A percentile compares a stretch with the other conserved stretches of the same genome.
These are phyloP conservation scores for Erigeron canadensis DNA, from an alignment of 129 eudicot genomes.

Conservation along the genomic window DNA sequence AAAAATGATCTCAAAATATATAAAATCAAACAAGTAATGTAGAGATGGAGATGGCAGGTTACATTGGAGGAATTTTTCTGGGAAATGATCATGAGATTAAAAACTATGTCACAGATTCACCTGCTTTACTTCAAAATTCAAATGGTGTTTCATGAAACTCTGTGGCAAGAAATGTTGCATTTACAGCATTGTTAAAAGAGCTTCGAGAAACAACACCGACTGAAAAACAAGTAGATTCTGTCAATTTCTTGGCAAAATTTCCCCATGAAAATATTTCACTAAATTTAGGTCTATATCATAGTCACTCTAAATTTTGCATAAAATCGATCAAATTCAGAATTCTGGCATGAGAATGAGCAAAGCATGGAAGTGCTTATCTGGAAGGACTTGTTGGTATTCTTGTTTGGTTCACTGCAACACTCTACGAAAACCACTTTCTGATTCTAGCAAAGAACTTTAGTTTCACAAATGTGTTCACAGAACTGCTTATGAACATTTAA, in stretches of 20 bases:
- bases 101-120: slow-evolving; percentile 47
- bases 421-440: slow-evolving; percentile 57
- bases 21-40: slow-evolving; percentile 44
- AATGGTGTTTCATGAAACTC: slow-evolving; percentile 54
- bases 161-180: slow-evolving; percentile 47
- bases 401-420: slow-evolving; percentile 62
- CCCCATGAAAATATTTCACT: slow-evolving; percentile 70
- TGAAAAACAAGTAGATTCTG: slow-evolving; percentile 62
- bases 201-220: slow-evolving; percentile 41
- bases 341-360: slow-evolving; percentile 54
- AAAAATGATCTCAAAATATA: background rate
- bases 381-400: slow-evolving; percentile 76
- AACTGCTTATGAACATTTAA: slow-evolving; percentile 52
- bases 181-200: slow-evolving; percentile 43
- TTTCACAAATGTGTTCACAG: slow-evolving; percentile 55
- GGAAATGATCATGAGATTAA: slow-evolving; percentile 53
- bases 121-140: slow-evolving; percentile 44
- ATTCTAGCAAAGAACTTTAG: slow-evolving; percentile 41
- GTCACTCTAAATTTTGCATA: slow-evolving; percentile 42
- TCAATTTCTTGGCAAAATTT: slow-evolving; percentile 56
- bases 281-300: slow-evolving; percentile 44
- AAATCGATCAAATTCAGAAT: slow-evolving; percentile 38
- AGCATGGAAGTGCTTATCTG: slow-evolving; percentile 46
- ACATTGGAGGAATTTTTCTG: slow-evolving; percentile 50
- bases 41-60: slow-evolving; percentile 60